A percentile compares a stretch with the other conserved stretches of the same genome.
phyloP scores from a whole-genome alignment of 192 early-diverging fungal species.

The Backusella liffmaniae region DNA sequence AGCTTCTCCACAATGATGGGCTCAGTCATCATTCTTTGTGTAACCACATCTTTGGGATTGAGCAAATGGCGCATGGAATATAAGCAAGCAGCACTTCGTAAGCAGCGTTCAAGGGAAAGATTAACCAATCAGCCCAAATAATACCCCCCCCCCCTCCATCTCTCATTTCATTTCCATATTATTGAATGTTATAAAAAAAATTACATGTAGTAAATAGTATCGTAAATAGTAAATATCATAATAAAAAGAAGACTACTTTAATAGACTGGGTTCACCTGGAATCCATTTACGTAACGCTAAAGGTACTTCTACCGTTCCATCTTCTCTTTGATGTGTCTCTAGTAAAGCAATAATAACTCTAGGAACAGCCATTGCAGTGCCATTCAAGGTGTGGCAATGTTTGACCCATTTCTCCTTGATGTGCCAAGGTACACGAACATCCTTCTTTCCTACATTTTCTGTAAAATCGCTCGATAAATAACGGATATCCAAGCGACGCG shows the following conservation, averaged over 20 bases:
- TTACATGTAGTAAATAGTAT: neutral
- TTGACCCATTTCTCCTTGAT: slow-evolving; percentile 41
- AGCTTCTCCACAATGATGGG: slow-evolving; percentile 52
- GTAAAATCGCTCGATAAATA: slow-evolving; percentile 35
- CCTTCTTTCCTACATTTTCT: slow-evolving; percentile 21
- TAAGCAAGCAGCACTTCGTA: neutral
- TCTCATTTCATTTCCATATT: neutral
- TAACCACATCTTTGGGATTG: slow-evolving; percentile 61
- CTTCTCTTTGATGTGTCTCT: slow-evolving; percentile 74
- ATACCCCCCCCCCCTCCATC: neutral
- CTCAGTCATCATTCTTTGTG: slow-evolving; percentile 55
- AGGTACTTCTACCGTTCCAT: slow-evolving; percentile 74
- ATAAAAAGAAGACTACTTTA: slow-evolving; percentile 10
- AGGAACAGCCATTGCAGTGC: slow-evolving; percentile 90
- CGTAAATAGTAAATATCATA: neutral
- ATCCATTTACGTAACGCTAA: slow-evolving; percentile 71
- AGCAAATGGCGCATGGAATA: slow-evolving; percentile 51
- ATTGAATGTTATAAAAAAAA: neutral
- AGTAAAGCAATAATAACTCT: slow-evolving; percentile 84
- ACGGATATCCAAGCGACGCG: slow-evolving; percentile 79
- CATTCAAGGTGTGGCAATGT: slow-evolving; percentile 91
- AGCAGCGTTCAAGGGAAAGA: neutral
- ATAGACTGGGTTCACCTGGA: slow-evolving; percentile 31
- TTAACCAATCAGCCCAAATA: neutral
- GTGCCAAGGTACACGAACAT: slow-evolving; percentile 24